Percentiles rank a stretch among this genome's conserved stretches.
Evolutionary conservation across 495 filamentous ascomycete genomes (phyloP).

Genomic region (Penicillium crystallinum): DNA sequence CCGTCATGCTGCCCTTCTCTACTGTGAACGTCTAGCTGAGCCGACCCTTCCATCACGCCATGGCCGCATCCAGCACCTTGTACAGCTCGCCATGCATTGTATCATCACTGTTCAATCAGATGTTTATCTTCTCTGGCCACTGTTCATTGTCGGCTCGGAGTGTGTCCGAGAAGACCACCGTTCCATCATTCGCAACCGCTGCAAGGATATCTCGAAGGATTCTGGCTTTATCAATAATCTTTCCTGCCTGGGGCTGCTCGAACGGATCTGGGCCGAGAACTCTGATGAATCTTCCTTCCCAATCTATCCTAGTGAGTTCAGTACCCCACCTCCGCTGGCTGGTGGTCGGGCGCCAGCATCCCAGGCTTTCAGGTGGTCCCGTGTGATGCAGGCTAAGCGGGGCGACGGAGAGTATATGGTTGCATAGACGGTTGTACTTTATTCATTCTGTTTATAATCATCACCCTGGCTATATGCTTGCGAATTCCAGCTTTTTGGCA

Average conservation of each 20-base stretch:
- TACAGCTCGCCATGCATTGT: conserved; percentile 74
- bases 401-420: conserved; percentile 84
- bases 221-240: conserved; percentile 92
- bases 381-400: conserved; percentile 60
- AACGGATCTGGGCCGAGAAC: conserved; percentile 70
- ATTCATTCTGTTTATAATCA: not conserved
- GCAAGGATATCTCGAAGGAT: conserved; percentile 78
- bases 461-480: not conserved
- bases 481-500: not conserved
- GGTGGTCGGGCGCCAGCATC: conserved; percentile 10
- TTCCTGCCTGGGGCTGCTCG: conserved; percentile 76
- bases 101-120: conserved; percentile 73
- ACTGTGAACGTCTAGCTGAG: conserved; percentile 81
- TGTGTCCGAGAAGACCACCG: conserved; percentile 80
- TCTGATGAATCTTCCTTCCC: conserved; percentile 23
- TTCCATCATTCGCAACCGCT: conserved; percentile 68
- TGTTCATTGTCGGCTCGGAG: conserved; percentile 88
- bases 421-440: conserved; percentile 42
- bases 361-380: conserved; percentile 70
- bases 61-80: conserved; percentile 77
- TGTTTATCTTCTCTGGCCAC: conserved; percentile 90
- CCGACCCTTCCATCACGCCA: conserved; percentile 69
- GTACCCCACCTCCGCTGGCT: conserved; percentile 15
- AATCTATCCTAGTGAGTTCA: conserved; percentile 17
- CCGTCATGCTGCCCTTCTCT: conserved; percentile 82